Conservation (phyloP, 148 eudicot species). For the Rhododendron ferrugineum region DNA sequence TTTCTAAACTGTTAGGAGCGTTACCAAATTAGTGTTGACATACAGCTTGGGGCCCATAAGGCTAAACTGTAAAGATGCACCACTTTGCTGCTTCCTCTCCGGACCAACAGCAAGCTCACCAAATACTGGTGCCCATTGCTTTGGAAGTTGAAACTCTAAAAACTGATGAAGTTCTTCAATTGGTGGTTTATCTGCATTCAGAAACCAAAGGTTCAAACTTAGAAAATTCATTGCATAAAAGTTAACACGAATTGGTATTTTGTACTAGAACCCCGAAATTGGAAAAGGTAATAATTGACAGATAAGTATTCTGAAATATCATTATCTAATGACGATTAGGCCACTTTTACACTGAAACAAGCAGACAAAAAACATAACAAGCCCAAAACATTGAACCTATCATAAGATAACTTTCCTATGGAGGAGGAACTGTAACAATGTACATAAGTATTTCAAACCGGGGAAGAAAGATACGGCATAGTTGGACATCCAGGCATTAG, state of each 20-base stretch:
- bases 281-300: not conserved
- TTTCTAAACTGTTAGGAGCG: not conserved
- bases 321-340: not conserved
- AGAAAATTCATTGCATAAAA: not conserved
- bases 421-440: not conserved
- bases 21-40: conserved; percentile 40
- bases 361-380: not conserved
- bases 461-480: not conserved
- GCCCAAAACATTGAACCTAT: not conserved
- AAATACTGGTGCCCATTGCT: conserved; percentile 52
- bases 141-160: conserved; percentile 52
- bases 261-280: not conserved
- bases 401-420: not conserved
- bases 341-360: not conserved
- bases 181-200: conserved; percentile 48
- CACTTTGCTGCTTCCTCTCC: conserved; percentile 37
- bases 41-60: conserved; percentile 50
- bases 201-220: not conserved
- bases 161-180: conserved; percentile 48
- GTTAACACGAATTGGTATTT: not conserved
- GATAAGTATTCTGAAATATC: not conserved
- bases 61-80: conserved; percentile 45
- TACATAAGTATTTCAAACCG: not conserved
- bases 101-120: conserved; percentile 49
- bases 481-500: not conserved